Evolutionary conservation across 1,284 basidiomycete species (phyloP).

Genomic region (Moesziomyces sp.): DNA sequence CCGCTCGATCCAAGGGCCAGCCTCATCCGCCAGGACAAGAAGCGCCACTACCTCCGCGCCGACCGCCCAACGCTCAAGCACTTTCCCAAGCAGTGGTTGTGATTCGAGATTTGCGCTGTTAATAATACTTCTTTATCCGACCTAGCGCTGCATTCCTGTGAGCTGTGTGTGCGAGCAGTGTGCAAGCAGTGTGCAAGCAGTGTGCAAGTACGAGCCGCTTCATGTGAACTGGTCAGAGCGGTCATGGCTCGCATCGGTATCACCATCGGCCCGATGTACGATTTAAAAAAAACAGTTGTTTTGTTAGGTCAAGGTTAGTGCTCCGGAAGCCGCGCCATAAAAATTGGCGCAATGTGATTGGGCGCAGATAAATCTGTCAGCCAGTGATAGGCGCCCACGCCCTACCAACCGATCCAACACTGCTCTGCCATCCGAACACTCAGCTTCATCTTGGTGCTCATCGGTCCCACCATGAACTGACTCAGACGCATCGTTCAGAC

Average conservation of each 20-base stretch:
- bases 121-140: background rate
- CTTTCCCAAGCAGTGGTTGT: slow-evolving; percentile 68
- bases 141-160: background rate
- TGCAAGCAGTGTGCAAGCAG: too few relatives aligned
- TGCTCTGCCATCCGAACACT: too few relatives aligned
- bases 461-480: too few relatives aligned
- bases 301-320: background rate
- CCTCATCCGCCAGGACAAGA: slow-evolving; percentile 52
- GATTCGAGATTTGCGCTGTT: background rate
- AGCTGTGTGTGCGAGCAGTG: too few relatives aligned
- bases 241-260: background rate
- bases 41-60: slow-evolving; percentile 42
- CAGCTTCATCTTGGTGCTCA: background rate
- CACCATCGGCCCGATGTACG: background rate
- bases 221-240: background rate
- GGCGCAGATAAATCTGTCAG: background rate
- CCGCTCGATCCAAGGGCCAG: slow-evolving; percentile 65
- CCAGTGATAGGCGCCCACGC: background rate
- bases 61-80: slow-evolving; percentile 57
- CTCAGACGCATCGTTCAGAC: too few relatives aligned
- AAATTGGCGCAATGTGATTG: background rate
- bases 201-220: background rate
- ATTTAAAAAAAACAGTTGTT: too few relatives aligned
- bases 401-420: background rate
- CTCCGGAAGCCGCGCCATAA: background rate